Percentiles rank a stretch among this genome's conserved stretches.
Evolutionary conservation across 2,329 filamentous ascomycete genomes (phyloP).

Genomic region (Eurotiales sp.): DNA sequence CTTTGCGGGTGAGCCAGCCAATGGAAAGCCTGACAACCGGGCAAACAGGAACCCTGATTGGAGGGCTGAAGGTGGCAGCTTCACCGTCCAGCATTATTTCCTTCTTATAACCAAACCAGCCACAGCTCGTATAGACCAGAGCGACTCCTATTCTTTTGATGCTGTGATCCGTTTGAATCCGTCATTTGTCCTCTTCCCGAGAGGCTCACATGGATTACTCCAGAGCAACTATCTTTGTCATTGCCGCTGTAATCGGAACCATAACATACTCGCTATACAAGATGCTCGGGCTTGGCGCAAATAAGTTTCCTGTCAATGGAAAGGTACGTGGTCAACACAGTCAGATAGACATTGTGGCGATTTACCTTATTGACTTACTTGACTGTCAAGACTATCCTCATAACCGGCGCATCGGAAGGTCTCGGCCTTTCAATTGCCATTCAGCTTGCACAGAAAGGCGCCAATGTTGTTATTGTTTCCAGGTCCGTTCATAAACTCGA

Average conservation of each 20-base stretch:
- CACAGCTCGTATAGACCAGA: too few relatives aligned
- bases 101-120: not conserved
- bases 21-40: too few relatives aligned
- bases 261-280: constrained; percentile 32
- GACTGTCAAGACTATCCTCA: constrained; percentile 67
- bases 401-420: constrained; percentile 90
- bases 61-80: not conserved
- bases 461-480: constrained; percentile 80
- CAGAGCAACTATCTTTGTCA: constrained; percentile 26
- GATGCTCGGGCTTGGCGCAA: constrained; percentile 44
- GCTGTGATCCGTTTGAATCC: too few relatives aligned
- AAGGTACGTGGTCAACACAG: constrained; percentile 54
- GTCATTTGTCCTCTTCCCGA: not conserved
- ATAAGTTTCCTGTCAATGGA: constrained; percentile 80
- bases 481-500: constrained; percentile 73
- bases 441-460: constrained; percentile 75
- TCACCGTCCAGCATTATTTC: not conserved
- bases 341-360: not conserved
- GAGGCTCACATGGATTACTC: constrained; percentile 20
- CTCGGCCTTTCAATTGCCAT: constrained; percentile 76
- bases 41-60: too few relatives aligned
- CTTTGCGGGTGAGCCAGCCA: not conserved
- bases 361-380: not conserved
- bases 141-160: too few relatives aligned
- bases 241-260: constrained; percentile 29